Evolutionary conservation across 192 early-diverging fungal genomes (phyloP), one percentile per base, ranked within the genome.

Genomic region (Linnemannia schmuckeri): DNA sequence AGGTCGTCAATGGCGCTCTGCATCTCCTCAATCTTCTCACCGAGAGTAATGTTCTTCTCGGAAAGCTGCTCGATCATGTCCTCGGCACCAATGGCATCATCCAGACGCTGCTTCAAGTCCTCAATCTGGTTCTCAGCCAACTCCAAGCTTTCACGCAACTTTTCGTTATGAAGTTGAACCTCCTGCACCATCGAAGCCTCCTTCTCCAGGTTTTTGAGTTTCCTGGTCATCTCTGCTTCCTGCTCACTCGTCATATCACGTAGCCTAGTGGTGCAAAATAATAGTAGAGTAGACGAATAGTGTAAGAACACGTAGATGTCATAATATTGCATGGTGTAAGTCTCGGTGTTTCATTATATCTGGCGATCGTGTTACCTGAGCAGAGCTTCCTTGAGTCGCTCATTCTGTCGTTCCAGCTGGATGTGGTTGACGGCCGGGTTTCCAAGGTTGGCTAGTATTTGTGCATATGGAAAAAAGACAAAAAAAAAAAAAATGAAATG

Each of bases 301-400:
- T 0, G 13, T 66, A 33, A 33, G 61, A 8, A 27, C n/a, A 33
- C 7, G 61, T 30, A 66, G 12, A 9, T 33, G 10, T 30, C 27
- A 0, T 33, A 33, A 0, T 0, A 10, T 66, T 66, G 10, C 12
- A 33, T 12, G 61, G 61, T 63, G 61, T 63, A 63, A 7, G 27
- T 33, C 61, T 66, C 61, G 27, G 6, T 6, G 41, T 73, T 33
- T 74, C 27, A 35, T 33, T 49, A 8, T 47, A 44, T 27, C 27
- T 13, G 9, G 61, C 15, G 8, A 12, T 27, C n/a, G 22, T 10
- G 44, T 49, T 93, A 94, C 91, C 90, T 92, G 66, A 96, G 85
- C 52, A 99, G 91, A 30, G 98, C 98, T 47, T 97, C 96, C 79
- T 96, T 97, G 57, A 98, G 88, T 47, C 97, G 91, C 63, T 96